phyloP scores from a whole-genome alignment of 164 flowering plant genomes.

The Sextonia rubra region DNA sequence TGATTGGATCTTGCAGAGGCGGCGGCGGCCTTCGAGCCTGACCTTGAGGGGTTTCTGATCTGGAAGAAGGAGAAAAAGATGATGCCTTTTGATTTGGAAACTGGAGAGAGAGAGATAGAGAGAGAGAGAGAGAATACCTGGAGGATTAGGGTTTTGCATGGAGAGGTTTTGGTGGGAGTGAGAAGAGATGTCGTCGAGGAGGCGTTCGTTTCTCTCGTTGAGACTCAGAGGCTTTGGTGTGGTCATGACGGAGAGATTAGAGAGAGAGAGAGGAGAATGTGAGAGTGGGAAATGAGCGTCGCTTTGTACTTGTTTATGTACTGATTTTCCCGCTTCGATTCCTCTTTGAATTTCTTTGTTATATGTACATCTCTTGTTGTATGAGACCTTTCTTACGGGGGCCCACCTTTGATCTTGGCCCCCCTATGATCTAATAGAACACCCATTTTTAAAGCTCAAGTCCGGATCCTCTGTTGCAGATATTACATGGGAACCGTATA shows the following conservation, averaged over 20 bases:
- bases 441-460: too few species aligned
- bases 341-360: too few species aligned
- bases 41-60: constrained; percentile 31
- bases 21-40: constrained; percentile 43
- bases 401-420: too few species aligned
- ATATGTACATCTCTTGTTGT: too few species aligned
- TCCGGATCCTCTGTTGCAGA: too few species aligned
- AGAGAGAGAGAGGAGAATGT: neutral
- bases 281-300: neutral
- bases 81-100: neutral
- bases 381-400: too few species aligned
- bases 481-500: too few species aligned
- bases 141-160: neutral
- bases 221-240: constrained; percentile 45
- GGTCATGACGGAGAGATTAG: neutral
- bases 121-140: neutral
- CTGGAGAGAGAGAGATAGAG: neutral
- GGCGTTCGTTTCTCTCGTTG: constrained; percentile 57
- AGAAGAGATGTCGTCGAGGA: constrained; percentile 47
- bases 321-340: too few species aligned
- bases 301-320: too few species aligned
- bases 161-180: constrained; percentile 17
- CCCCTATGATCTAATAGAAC: too few species aligned
- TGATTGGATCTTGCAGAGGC: constrained; percentile 41
- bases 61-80: neutral